Conservation (phyloP, 495 filamentous ascomycete genomes). For the Hyaloscypha variabilis region DNA sequence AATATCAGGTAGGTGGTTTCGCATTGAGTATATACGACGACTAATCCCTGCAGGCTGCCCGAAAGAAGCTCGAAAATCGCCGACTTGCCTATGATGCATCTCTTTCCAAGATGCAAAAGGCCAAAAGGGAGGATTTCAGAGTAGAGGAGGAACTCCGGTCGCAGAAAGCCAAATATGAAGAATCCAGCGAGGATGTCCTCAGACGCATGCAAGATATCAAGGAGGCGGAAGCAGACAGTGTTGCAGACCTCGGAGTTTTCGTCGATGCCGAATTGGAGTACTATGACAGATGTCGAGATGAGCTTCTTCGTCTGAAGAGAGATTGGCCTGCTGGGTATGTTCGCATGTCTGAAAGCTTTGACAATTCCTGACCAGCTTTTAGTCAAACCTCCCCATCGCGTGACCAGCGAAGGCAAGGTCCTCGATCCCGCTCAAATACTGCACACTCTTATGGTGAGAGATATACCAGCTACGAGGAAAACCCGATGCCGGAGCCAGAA, state of each 20-base stretch:
- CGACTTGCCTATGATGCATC: conserved; percentile 92
- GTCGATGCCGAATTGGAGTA: conserved; percentile 90
- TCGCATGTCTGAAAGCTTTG: neutral
- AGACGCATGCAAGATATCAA: conserved; percentile 97
- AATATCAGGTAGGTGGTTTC: conserved; percentile 73
- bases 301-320: conserved; percentile 52
- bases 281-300: conserved; percentile 85
- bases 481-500: conserved; percentile 36
- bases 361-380: conserved; percentile 16
- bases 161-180: conserved; percentile 95
- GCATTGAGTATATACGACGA: conserved; percentile 8
- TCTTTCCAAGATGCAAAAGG: conserved; percentile 89
- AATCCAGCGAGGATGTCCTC: conserved; percentile 89
- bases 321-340: conserved; percentile 44
- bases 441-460: conserved; percentile 46
- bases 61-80: conserved; percentile 93
- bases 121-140: conserved; percentile 89
- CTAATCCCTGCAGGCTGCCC: conserved; percentile 58
- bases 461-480: conserved; percentile 42
- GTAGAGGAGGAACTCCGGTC: conserved; percentile 91
- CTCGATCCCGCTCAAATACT: conserved; percentile 49
- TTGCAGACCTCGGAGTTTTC: conserved; percentile 79
- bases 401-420: conserved; percentile 34
- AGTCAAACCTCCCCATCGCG: conserved; percentile 27
- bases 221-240: conserved; percentile 83